Conservation (phyloP, 345 rosid species). For the Noccaea bulbosa region DNA sequence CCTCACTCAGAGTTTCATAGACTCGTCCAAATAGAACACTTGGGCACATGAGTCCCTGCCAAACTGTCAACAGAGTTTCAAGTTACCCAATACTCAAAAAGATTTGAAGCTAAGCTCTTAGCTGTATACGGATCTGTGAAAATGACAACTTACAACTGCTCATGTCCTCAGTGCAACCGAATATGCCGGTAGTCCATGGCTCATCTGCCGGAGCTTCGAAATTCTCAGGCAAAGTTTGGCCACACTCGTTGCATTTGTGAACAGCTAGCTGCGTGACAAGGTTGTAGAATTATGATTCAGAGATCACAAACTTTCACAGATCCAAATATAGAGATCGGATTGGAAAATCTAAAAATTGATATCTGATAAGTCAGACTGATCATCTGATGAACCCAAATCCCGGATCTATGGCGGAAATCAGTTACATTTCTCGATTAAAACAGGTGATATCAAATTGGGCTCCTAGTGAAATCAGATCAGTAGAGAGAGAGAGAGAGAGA, state of each 20-base stretch:
- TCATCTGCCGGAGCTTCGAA: conserved; percentile 85
- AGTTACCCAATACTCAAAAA: neutral
- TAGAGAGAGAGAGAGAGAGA: conserved; percentile 11
- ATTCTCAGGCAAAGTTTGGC: conserved; percentile 84
- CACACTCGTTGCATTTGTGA: conserved; percentile 89
- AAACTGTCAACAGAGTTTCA: conserved; percentile 51
- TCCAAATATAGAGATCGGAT: neutral
- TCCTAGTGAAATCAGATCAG: conserved; percentile 8
- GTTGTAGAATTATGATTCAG: too few species aligned
- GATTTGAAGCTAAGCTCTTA: neutral
- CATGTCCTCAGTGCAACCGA: conserved; percentile 83
- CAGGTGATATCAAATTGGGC: neutral
- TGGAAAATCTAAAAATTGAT: neutral
- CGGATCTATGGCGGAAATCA: conserved; percentile 1
- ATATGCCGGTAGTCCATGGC: conserved; percentile 94
- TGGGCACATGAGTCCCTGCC: conserved; percentile 90
- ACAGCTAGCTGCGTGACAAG: conserved; percentile 56
- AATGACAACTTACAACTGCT: conserved; percentile 71
- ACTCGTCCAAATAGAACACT: conserved; percentile 92
- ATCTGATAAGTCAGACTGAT: too few species aligned
- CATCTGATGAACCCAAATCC: neutral
- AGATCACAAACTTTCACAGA: neutral
- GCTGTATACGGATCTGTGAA: neutral
- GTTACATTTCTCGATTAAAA: neutral
- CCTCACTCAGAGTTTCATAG: conserved; percentile 76